Evolutionary conservation across 495 filamentous ascomycete species (phyloP).

Genomic region (Penicillium desertorum): DNA sequence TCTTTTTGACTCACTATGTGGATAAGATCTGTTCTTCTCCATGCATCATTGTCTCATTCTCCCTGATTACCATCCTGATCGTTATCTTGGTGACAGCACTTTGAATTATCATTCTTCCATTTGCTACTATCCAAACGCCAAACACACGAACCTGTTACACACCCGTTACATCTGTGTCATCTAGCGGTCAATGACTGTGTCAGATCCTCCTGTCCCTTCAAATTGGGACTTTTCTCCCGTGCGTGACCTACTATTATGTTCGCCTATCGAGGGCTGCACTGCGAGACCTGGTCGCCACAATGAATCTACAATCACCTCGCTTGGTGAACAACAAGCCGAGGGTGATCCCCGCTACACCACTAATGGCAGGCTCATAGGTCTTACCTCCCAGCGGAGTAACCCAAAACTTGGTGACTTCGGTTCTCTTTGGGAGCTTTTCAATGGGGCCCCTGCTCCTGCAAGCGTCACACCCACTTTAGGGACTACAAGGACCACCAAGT

Average conservation of each 20-base stretch:
- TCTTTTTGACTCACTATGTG: slow-evolving; percentile 11
- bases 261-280: slow-evolving; percentile 30
- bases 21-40: neutral
- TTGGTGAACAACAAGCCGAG: slow-evolving; percentile 8
- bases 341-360: slow-evolving; percentile 7
- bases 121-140: neutral
- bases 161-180: neutral
- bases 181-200: slow-evolving; percentile 24
- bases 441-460: slow-evolving; percentile 10
- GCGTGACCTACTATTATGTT: slow-evolving; percentile 49
- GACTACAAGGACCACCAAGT: slow-evolving; percentile 1
- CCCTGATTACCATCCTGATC: neutral
- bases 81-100: neutral
- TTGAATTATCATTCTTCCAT: neutral
- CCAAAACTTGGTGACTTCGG: slow-evolving; percentile 41
- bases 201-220: slow-evolving; percentile 24
- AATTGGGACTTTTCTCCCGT: slow-evolving; percentile 52
- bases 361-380: neutral
- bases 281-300: slow-evolving; percentile 15
- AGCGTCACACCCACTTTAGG: slow-evolving; percentile 1
- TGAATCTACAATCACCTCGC: slow-evolving; percentile 6
- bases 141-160: neutral
- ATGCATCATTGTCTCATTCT: slow-evolving; percentile 3
- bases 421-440: slow-evolving; percentile 39
- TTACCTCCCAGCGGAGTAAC: slow-evolving; percentile 11